Percentiles rank a stretch among this genome's conserved stretches.
These are phyloP conservation scores for Ascochyta lentis DNA, from an alignment of 2,329 filamentous ascomycete genomes.

Conservation along the genomic window DNA sequence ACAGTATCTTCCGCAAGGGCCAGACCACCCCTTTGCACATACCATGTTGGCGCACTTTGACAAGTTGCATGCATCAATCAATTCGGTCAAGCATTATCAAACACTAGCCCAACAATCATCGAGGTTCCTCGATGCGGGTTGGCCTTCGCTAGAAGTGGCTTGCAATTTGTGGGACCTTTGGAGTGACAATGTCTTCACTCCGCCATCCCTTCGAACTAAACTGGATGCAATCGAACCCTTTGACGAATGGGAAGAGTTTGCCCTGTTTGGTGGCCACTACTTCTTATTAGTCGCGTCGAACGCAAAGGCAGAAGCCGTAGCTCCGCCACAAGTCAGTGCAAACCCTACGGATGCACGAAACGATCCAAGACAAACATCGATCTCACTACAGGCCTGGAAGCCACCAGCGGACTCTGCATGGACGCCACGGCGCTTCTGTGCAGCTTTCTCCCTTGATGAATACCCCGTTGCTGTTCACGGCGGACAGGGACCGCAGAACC, in stretches of 20 bases:
- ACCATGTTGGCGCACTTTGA: slow-evolving; percentile 87
- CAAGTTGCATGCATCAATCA: slow-evolving; percentile 79
- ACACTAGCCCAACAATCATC: slow-evolving; percentile 68
- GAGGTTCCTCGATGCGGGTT: slow-evolving; percentile 75
- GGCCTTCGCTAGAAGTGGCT: slow-evolving; percentile 63
- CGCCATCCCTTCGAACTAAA: slow-evolving; percentile 61
- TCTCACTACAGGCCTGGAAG: slow-evolving; percentile 26
- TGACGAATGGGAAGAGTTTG: slow-evolving; percentile 96
- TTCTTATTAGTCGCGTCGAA: slow-evolving; percentile 74
- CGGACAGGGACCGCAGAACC: slow-evolving; percentile 56
- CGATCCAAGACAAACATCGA: slow-evolving; percentile 9
- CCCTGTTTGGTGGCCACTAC: slow-evolving; percentile 84
- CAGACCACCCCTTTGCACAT: slow-evolving; percentile 79
- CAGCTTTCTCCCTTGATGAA: slow-evolving; percentile 41
- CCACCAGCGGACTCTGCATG: slow-evolving; percentile 17
- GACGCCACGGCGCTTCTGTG: slow-evolving; percentile 49
- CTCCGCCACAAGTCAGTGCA: background rate
- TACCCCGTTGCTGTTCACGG: slow-evolving; percentile 51
- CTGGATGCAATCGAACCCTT: slow-evolving; percentile 81
- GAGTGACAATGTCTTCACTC: slow-evolving; percentile 72
- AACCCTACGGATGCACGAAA: background rate
- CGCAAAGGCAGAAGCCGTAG: slow-evolving; percentile 24
- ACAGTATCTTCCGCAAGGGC: slow-evolving; percentile 81
- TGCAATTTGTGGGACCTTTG: slow-evolving; percentile 84
- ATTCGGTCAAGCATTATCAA: slow-evolving; percentile 74